These are phyloP conservation scores for Clonostachys sp. DNA, from an alignment of 2,329 filamentous ascomycete genomes.

Conservation along the genomic window DNA sequence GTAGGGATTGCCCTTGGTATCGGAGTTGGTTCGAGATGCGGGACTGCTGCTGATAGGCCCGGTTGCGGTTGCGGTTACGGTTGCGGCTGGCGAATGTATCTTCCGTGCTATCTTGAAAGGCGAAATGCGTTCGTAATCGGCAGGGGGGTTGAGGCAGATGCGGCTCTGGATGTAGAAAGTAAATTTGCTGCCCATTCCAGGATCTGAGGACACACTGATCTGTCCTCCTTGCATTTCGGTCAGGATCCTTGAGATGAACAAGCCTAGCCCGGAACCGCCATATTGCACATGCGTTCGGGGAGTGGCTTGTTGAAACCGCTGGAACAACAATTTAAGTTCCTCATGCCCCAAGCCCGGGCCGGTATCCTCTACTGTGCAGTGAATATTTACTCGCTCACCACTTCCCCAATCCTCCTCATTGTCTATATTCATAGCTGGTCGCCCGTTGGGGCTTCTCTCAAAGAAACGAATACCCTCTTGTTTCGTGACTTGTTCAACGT, in stretches of 20 bases:
- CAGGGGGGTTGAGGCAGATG: conserved; percentile 38
- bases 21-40: conserved; percentile 6
- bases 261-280: conserved; percentile 63
- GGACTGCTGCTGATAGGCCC: conserved; percentile 3
- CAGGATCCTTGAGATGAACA: conserved; percentile 74
- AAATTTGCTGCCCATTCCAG: conserved; percentile 68
- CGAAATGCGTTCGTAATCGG: conserved; percentile 27
- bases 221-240: conserved; percentile 75
- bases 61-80: background rate
- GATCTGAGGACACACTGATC: conserved; percentile 65
- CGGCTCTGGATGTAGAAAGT: conserved; percentile 71
- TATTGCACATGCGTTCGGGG: conserved; percentile 69
- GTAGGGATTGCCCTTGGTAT: conserved; percentile 14
- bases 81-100: conserved; percentile 8
- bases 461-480: conserved; percentile 38
- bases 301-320: conserved; percentile 64
- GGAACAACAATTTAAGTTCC: conserved; percentile 63
- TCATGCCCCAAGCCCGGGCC: conserved; percentile 62
- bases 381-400: conserved; percentile 67
- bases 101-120: conserved; percentile 27
- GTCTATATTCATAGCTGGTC: conserved; percentile 32
- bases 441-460: conserved; percentile 32
- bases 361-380: conserved; percentile 69
- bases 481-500: conserved; percentile 34
- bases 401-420: conserved; percentile 63